phyloP scores from a whole-genome alignment of 495 filamentous ascomycete genomes.

The Aspergillus indologenus region DNA sequence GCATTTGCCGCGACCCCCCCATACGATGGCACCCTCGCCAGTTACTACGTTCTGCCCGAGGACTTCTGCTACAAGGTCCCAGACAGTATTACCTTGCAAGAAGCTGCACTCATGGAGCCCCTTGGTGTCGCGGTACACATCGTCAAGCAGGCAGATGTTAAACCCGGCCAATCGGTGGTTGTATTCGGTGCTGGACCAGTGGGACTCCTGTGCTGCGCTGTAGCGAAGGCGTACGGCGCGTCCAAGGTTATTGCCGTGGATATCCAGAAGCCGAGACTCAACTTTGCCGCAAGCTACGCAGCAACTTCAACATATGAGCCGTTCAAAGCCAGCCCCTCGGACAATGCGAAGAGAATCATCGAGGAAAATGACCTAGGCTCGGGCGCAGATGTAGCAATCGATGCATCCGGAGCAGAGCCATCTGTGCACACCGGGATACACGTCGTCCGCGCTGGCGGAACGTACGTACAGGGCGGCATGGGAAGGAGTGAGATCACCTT shows the following conservation, averaged over 20 bases:
- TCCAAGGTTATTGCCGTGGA: slow-evolving; percentile 53
- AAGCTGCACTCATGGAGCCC: slow-evolving; percentile 54
- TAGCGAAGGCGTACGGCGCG: slow-evolving; percentile 52
- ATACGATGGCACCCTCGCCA: slow-evolving; percentile 53
- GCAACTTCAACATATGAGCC: slow-evolving; percentile 45
- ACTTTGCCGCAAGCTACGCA: slow-evolving; percentile 51
- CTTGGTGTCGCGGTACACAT: slow-evolving; percentile 56
- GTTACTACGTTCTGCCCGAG: slow-evolving; percentile 53
- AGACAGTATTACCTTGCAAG: slow-evolving; percentile 42
- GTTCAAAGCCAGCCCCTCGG: slow-evolving; percentile 28
- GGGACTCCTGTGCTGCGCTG: slow-evolving; percentile 52
- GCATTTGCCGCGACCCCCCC: slow-evolving; percentile 54
- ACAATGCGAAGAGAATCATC: slow-evolving; percentile 43
- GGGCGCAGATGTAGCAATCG: slow-evolving; percentile 56
- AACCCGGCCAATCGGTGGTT: slow-evolving; percentile 48
- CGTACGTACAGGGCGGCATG: slow-evolving; percentile 61
- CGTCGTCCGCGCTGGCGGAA: slow-evolving; percentile 51
- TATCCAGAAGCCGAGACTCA: slow-evolving; percentile 47
- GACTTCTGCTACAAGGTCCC: slow-evolving; percentile 57
- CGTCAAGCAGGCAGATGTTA: slow-evolving; percentile 43
- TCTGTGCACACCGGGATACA: slow-evolving; percentile 54
- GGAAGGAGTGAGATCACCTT: slow-evolving; percentile 54
- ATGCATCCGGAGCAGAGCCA: slow-evolving; percentile 54
- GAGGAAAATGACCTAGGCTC: slow-evolving; percentile 41
- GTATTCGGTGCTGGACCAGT: slow-evolving; percentile 56